Conservation (phyloP, 2,329 filamentous ascomycete genomes). For the Diaporthe sp. region DNA sequence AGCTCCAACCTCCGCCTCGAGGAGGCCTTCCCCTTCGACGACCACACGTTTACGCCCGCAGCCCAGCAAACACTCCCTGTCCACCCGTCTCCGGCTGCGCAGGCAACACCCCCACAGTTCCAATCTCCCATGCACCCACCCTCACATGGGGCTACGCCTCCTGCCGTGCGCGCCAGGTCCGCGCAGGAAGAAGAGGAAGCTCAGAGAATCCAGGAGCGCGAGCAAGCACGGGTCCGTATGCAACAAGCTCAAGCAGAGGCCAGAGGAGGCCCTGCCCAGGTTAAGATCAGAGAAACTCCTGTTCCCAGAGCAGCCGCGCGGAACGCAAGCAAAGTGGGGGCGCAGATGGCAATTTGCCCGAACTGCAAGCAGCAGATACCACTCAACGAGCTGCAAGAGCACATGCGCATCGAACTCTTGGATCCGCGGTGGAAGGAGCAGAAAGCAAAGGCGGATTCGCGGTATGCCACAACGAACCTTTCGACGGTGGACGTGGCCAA, state of each 20-base stretch:
- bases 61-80: slow-evolving; percentile 57
- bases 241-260: slow-evolving; percentile 85
- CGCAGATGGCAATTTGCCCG: slow-evolving; percentile 82
- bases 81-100: slow-evolving; percentile 57
- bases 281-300: slow-evolving; percentile 95
- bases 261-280: slow-evolving; percentile 74
- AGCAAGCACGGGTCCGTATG: slow-evolving; percentile 71
- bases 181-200: slow-evolving; percentile 73
- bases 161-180: slow-evolving; percentile 49
- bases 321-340: slow-evolving; percentile 73
- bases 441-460: slow-evolving; percentile 87
- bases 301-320: slow-evolving; percentile 85
- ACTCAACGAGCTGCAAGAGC: slow-evolving; percentile 87
- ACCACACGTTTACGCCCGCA: slow-evolving; percentile 62
- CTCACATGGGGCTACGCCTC: slow-evolving; percentile 54
- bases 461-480: slow-evolving; percentile 87
- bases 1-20: slow-evolving; percentile 87
- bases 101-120: slow-evolving; percentile 49
- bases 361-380: slow-evolving; percentile 95
- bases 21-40: slow-evolving; percentile 90
- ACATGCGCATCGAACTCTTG: slow-evolving; percentile 94
- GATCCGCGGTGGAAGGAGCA: slow-evolving; percentile 98
- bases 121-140: slow-evolving; percentile 41
- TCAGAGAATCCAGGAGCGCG: slow-evolving; percentile 72
- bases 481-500: slow-evolving; percentile 89